phyloP scores from a whole-genome alignment of 148 eudicot genomes.

The Simmondsia chinensis region DNA sequence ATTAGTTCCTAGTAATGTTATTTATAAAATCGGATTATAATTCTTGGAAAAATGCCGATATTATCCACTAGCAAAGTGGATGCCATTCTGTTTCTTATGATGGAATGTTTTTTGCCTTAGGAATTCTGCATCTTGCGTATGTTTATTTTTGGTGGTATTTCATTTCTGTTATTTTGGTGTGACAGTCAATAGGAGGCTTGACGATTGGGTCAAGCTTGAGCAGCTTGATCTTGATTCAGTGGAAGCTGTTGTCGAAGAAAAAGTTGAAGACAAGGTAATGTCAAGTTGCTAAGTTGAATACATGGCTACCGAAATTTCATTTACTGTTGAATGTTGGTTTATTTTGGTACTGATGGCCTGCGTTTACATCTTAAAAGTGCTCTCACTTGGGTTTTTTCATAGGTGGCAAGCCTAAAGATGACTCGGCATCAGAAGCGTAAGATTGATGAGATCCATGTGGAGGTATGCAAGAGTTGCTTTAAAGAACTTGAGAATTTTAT shows the following conservation, averaged over 20 bases:
- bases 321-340: too few species aligned
- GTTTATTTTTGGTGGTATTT: not conserved
- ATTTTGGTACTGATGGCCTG: not conserved
- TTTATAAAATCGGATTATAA: too few species aligned
- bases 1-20: too few species aligned
- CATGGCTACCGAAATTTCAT: too few species aligned
- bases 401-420: constrained; percentile 97
- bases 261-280: constrained; percentile 95
- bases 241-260: constrained; percentile 89
- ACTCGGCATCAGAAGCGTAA: constrained; percentile 97
- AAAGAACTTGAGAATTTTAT: too few species aligned
- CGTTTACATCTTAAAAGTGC: too few species aligned
- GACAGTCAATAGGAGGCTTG: constrained; percentile 98
- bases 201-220: constrained; percentile 96
- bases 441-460: constrained; percentile 94
- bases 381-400: constrained; percentile 8
- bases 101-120: too few species aligned
- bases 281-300: too few species aligned
- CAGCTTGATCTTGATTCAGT: constrained; percentile 96
- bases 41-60: too few species aligned
- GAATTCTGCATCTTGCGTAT: not conserved
- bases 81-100: too few species aligned
- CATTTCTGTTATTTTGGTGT: constrained; percentile 5
- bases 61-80: too few species aligned
- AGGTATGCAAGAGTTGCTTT: constrained; percentile 32